A percentile compares a stretch with the other conserved stretches of the same genome.
These are phyloP conservation scores for Athelia psychrophila DNA, from an alignment of 1,284 basidiomycete genomes.

Conservation along the genomic window DNA sequence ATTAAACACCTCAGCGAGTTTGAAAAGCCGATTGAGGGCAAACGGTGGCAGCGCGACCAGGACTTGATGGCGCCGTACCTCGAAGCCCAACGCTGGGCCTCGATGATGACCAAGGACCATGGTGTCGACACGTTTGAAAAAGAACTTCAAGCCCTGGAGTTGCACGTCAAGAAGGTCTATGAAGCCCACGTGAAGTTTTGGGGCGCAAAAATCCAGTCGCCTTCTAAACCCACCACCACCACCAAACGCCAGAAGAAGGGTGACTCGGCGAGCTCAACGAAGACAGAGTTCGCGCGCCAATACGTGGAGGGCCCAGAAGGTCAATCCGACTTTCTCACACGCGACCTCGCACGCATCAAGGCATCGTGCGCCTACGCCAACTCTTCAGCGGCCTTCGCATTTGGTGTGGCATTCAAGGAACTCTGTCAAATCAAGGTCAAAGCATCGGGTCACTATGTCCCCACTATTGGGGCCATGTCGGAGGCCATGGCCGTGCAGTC, in stretches of 20 bases:
- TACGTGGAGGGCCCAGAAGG: constrained; percentile 19
- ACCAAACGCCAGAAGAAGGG: not conserved
- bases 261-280: not conserved
- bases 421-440: constrained; percentile 49
- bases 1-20: constrained; percentile 23
- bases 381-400: constrained; percentile 30
- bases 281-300: not conserved
- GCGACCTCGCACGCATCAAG: constrained; percentile 37
- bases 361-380: constrained; percentile 45
- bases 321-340: constrained; percentile 4
- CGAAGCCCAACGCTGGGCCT: not conserved
- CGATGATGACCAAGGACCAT: not conserved
- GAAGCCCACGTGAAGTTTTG: not conserved
- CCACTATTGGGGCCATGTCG: constrained; percentile 9
- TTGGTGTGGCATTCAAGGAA: constrained; percentile 42
- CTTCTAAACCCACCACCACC: not conserved
- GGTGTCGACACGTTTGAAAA: constrained; percentile 6
- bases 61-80: not conserved
- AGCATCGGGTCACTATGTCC: constrained; percentile 20
- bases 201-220: not conserved
- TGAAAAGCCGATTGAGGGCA: constrained; percentile 9
- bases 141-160: constrained; percentile 7
- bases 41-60: constrained; percentile 10
- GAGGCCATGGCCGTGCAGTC: not conserved
- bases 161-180: constrained; percentile 30